Evolutionary conservation across 2,329 filamentous ascomycete genomes (phyloP).

Genomic region (Neoscytalidium dimidiatum): DNA sequence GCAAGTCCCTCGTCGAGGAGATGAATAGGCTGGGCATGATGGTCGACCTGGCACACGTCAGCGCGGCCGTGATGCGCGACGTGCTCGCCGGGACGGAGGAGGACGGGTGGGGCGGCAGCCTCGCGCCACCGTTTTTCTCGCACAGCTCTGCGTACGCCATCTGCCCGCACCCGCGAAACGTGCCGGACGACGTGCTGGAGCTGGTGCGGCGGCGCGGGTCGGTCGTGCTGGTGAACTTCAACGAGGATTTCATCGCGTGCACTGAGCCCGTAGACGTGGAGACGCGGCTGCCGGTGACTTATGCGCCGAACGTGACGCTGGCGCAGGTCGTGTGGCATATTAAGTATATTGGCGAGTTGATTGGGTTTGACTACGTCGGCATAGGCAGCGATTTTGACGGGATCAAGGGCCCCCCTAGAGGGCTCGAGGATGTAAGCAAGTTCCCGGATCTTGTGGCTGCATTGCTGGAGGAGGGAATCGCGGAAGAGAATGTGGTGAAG

Average conservation of each 20-base stretch:
- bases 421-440: constrained; percentile 81
- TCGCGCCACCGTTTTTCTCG: constrained; percentile 83
- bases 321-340: constrained; percentile 79
- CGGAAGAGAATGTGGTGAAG: constrained; percentile 71
- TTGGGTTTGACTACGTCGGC: constrained; percentile 86
- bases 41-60: constrained; percentile 82
- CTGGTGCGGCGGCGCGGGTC: constrained; percentile 72
- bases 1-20: constrained; percentile 71
- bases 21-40: constrained; percentile 96
- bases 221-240: constrained; percentile 90
- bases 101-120: constrained; percentile 67
- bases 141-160: constrained; percentile 80
- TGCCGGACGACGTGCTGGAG: constrained; percentile 78
- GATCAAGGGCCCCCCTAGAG: constrained; percentile 65
- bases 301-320: constrained; percentile 70
- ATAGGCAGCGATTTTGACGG: constrained; percentile 90
- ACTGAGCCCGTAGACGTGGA: constrained; percentile 54
- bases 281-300: constrained; percentile 67
- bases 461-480: constrained; percentile 71
- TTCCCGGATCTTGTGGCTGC: constrained; percentile 78
- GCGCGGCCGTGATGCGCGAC: constrained; percentile 81
- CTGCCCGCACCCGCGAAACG: constrained; percentile 88
- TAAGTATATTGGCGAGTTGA: constrained; percentile 74
- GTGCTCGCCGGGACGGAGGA: constrained; percentile 63
- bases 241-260: constrained; percentile 80